A percentile compares a stretch with the other conserved stretches of the same genome.
phyloP scores from a whole-genome alignment of 768 basidiomycete genomes.

The Amanita thiersii region DNA sequence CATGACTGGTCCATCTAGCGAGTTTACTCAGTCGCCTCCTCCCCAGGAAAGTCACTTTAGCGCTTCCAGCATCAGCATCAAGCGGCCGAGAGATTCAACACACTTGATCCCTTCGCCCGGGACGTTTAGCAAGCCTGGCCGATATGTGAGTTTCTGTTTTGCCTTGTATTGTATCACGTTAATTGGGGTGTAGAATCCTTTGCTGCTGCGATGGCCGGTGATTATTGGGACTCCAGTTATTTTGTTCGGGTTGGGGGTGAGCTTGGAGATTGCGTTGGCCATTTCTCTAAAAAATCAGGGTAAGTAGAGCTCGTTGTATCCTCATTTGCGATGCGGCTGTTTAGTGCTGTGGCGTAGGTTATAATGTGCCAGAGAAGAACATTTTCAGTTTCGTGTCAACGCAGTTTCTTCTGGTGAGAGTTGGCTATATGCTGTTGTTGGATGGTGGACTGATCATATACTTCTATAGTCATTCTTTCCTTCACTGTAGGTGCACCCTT shows the following conservation, averaged over 20 bases:
- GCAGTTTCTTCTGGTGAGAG: constrained; percentile 32
- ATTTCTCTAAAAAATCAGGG: constrained; percentile 36
- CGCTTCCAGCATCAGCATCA: too few relatives aligned
- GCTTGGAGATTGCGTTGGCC: constrained; percentile 34
- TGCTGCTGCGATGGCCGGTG: constrained; percentile 25
- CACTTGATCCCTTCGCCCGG: too few relatives aligned
- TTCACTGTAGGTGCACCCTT: constrained; percentile 31
- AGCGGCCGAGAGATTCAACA: too few relatives aligned
- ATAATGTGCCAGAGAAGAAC: constrained; percentile 39
- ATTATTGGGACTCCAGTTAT: constrained; percentile 29
- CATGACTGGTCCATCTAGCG: too few relatives aligned
- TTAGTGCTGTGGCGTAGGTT: constrained; percentile 32
- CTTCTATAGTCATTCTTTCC: constrained; percentile 51
- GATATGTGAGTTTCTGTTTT: too few relatives aligned
- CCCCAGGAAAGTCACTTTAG: too few relatives aligned
- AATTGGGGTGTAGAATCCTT: constrained; percentile 20
- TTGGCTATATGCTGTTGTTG: constrained; percentile 9
- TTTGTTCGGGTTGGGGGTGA: constrained; percentile 40
- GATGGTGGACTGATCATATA: too few relatives aligned
- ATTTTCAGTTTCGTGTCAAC: constrained; percentile 40
- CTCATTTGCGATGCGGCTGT: background rate
- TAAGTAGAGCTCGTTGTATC: constrained; percentile 17
- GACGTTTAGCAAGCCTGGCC: too few relatives aligned
- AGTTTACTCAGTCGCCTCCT: too few relatives aligned
- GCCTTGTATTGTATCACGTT: too few relatives aligned